phyloP scores from a whole-genome alignment of 1,139 yeast genomes.

The Pichia sp. region DNA sequence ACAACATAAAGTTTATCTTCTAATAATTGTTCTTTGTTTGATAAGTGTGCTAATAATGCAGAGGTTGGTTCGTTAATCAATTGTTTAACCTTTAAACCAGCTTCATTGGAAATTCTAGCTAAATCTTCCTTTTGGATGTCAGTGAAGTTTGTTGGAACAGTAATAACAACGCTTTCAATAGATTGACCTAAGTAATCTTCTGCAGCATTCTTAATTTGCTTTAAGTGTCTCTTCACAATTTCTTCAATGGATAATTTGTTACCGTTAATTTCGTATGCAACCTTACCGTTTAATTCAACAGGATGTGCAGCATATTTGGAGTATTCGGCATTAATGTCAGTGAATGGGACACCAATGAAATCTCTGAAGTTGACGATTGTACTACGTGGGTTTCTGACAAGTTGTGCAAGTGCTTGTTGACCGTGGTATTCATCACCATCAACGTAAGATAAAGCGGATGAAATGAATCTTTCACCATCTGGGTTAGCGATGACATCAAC shows the following conservation, averaged over 20 bases:
- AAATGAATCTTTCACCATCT: conserved; percentile 98
- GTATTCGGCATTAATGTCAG: conserved; percentile 63
- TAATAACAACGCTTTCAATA: conserved; percentile 80
- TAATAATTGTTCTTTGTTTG: conserved; percentile 49
- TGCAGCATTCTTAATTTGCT: conserved; percentile 83
- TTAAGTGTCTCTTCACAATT: conserved; percentile 79
- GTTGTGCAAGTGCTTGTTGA: conserved; percentile 90
- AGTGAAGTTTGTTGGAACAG: conserved; percentile 89
- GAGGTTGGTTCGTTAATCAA: conserved; percentile 92
- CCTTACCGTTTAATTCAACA: conserved; percentile 63
- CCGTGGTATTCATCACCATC: conserved; percentile 98
- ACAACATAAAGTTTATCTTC: conserved; percentile 86
- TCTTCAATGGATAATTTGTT: conserved; percentile 63
- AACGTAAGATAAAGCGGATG: conserved; percentile 88
- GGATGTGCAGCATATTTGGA: conserved; percentile 73
- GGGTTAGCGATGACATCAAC: conserved; percentile 98
- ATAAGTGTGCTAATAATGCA: conserved; percentile 78
- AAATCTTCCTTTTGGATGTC: conserved; percentile 70
- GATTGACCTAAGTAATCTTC: conserved; percentile 85
- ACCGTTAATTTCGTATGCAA: conserved; percentile 63
- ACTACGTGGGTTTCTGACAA: conserved; percentile 84
- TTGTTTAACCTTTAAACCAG: conserved; percentile 82
- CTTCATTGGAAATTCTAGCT: conserved; percentile 58
- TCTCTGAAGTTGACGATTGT: conserved; percentile 94
- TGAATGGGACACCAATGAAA: conserved; percentile 74